Base-by-base conservation (phyloP, 2,329 filamentous ascomycete species). In the Bisporella sp. region DNA sequence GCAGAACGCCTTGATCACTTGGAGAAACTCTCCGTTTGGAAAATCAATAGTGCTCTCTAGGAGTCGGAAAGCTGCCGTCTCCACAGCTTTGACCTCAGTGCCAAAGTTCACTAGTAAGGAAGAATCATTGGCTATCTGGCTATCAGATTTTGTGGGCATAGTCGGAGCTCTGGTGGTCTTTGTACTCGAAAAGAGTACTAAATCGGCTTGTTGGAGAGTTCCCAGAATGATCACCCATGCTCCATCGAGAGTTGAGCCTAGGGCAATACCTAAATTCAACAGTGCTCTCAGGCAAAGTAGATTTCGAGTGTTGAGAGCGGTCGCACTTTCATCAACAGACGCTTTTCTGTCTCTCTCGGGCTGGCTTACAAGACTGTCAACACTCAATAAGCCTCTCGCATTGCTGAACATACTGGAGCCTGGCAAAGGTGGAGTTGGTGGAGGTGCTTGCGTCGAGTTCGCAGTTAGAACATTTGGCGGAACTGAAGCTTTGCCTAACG, bases 31-130 rank as follows among this genome's bases (percentile, higher is more conserved):
- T 12, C 82, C 76, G 56, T 92, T 90, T 0, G 90, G 89, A 61
- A 95, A 97, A 59, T 96, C 91, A 12, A 86, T 76, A 0, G 91
- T 97, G 68, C 90, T 96, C 65, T 97, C 93, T 51, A 97, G 84
- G 13, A 99, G 74, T 55, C 93, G 82, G 1, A 83, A 82, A 1
- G 90, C 89, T 3, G 93, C 93, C 5, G 86, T 85, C 66, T 96
- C 89, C 0, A 97, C 92, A 32, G 93, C 89, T 53, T 86, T 81
- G 31, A 96, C 86, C 64, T 99, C 93, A 0, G 80, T 75, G 37
- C 81, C 82, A 60, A 97, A 84, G 59, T 88, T 89, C 7, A 76
- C 75, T 57, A 81, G 77, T 50, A 80, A 69, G 21, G 42, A 63
- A 30, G 57, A 57, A 41, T 61, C 62, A 40, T 47, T 49, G 67